A percentile compares a stretch with the other conserved stretches of the same genome.
phyloP scores from a whole-genome alignment of 768 basidiomycete species.

The Boletus reticulatus region DNA sequence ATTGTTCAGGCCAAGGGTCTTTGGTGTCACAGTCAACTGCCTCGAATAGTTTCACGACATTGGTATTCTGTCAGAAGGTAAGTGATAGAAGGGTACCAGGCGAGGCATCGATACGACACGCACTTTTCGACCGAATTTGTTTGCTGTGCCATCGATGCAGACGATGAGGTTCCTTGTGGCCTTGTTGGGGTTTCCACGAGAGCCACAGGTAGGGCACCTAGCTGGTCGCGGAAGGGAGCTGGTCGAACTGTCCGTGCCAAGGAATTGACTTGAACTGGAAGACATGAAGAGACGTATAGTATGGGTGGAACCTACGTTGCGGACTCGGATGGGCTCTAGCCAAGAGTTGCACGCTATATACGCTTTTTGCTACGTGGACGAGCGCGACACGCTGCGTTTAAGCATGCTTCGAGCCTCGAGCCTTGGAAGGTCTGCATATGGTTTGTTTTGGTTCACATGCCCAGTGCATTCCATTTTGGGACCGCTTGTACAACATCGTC shows the following conservation, averaged over 20 bases:
- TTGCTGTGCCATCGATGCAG: constrained; percentile 8
- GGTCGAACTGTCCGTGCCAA: not conserved
- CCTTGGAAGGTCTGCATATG: not conserved
- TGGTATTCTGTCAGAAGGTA: constrained; percentile 2
- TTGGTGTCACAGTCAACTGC: constrained; percentile 4
- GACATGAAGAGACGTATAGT: not conserved
- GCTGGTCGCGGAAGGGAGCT: not conserved
- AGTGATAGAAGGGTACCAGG: not conserved
- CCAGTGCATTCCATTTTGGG: not conserved
- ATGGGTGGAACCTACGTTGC: not conserved
- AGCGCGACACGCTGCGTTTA: not conserved
- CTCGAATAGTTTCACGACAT: constrained; percentile 8
- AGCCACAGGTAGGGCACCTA: not conserved
- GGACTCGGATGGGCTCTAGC: not conserved
- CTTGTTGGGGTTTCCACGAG: not conserved
- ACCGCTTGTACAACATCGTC: too few relatives aligned
- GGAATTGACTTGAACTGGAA: not conserved
- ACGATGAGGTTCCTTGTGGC: constrained; percentile 2
- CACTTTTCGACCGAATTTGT: constrained; percentile 6
- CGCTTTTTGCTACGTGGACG: not conserved
- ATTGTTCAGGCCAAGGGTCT: constrained; percentile 1
- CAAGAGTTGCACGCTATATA: not conserved
- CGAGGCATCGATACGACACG: not conserved
- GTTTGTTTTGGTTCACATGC: not conserved
- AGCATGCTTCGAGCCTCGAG: not conserved